A percentile compares a stretch with the other conserved stretches of the same genome.
These are phyloP conservation scores for Inosperma sp. DNA, from an alignment of 768 basidiomycete genomes.

Conservation along the genomic window DNA sequence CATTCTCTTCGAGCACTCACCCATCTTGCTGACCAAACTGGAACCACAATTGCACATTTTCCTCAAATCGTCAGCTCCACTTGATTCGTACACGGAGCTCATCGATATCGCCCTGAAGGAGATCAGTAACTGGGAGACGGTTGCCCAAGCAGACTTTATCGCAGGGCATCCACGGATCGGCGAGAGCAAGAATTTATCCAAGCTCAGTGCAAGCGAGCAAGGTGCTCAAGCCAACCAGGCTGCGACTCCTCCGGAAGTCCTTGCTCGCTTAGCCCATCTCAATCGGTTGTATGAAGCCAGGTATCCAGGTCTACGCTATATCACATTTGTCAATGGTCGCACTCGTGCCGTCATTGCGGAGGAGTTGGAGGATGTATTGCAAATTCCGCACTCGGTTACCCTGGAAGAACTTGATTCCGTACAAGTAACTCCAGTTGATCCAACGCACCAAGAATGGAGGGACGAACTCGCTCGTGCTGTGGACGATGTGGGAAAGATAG, in stretches of 20 bases:
- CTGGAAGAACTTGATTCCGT: conserved; percentile 38
- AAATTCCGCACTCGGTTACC: conserved; percentile 46
- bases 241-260: conserved; percentile 68
- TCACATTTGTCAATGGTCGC: conserved; percentile 90
- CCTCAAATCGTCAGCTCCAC: conserved; percentile 22
- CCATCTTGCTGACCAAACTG: conserved; percentile 47
- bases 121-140: conserved; percentile 50
- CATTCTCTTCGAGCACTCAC: conserved; percentile 61
- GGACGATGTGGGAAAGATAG: conserved; percentile 69
- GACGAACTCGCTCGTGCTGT: conserved; percentile 70
- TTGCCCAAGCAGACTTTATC: conserved; percentile 59
- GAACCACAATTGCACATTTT: conserved; percentile 45
- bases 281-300: conserved; percentile 71
- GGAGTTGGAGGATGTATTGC: conserved; percentile 71
- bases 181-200: conserved; percentile 69
- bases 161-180: conserved; percentile 89
- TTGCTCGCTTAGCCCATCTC: conserved; percentile 66
- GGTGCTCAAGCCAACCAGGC: conserved; percentile 41
- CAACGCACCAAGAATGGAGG: conserved; percentile 49
- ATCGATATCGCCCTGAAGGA: conserved; percentile 49
- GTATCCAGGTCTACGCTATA: conserved; percentile 77
- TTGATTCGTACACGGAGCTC: conserved; percentile 47
- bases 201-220: conserved; percentile 78
- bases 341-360: conserved; percentile 63
- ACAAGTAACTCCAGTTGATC: conserved; percentile 34